Base-by-base conservation (phyloP, 1,284 basidiomycete species). In the Rhizoctonia solani region DNA sequence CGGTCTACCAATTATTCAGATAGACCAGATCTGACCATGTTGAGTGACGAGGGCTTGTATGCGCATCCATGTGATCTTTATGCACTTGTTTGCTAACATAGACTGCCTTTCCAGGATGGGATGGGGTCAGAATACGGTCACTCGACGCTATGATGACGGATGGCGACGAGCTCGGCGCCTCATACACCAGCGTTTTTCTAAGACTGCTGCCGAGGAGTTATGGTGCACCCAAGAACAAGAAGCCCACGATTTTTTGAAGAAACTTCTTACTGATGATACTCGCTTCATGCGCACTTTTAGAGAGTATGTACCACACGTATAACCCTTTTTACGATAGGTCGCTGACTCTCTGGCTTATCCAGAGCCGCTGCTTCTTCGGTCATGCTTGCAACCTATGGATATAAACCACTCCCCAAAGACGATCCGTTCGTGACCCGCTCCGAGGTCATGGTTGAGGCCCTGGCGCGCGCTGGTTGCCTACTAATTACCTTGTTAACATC, bases 1-100 rank as follows among this genome's bases (percentile, higher is more conserved):
- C 54, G 68, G 37, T 67, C 66, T 1, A 8, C 29, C 23, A 68
- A 55, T 27, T 70, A 70, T 37, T 69, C 69, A 1, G 67, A 68
- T 30, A 27, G 69, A 19, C 69, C 69, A 23, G 53, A 65, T 3
- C 37, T 70, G 25, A 25, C 55, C 2, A 69, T 67, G 66, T 16
- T 65, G n/a, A 65, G 19, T 37, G 61, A 65, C 34, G 61, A 65
- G 37, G 27, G 21, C 6, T 27, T 65, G 61, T 65, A 54, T 41
- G 61, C 50, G 25, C 34, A 21, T 61, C 29, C 4, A 8, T 30
- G 23, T 50, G 16, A 16, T 34, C n/a, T 34, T 4, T 25, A 23
- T 19, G 3, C n/a, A 16, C 19, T 19, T 5, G 8, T 14, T 34
- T 14, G 29, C 58, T 49, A 50, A 39, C 30, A 32, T 34, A 3